A percentile compares a stretch with the other conserved stretches of the same genome.
These are phyloP conservation scores for Lupinus albus DNA, from an alignment of 306 rosid genomes.

Conservation along the genomic window DNA sequence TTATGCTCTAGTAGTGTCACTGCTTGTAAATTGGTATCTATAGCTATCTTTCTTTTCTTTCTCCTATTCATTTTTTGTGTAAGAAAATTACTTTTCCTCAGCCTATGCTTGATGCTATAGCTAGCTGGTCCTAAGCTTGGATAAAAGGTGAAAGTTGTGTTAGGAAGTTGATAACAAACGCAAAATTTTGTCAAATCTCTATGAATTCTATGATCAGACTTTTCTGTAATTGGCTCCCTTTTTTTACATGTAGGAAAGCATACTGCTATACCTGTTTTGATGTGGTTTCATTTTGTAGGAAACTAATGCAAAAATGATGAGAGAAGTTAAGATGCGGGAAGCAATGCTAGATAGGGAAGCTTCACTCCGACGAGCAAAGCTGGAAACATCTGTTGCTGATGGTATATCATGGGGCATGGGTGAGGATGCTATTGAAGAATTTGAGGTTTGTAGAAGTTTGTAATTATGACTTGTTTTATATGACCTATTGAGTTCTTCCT, in stretches of 20 bases:
- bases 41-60: neutral
- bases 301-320: conserved; percentile 53
- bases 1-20: conserved; percentile 17
- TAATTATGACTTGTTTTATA: conserved; percentile 21
- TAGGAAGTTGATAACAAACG: too few relatives aligned
- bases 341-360: conserved; percentile 76
- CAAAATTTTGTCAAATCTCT: too few relatives aligned
- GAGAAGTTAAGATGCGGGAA: conserved; percentile 69
- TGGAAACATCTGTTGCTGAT: conserved; percentile 76
- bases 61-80: neutral
- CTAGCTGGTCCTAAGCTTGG: too few relatives aligned
- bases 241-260: neutral
- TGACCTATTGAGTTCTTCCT: conserved; percentile 11
- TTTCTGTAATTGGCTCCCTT: conserved; percentile 1
- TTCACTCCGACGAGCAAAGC: conserved; percentile 85
- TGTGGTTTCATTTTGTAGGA: conserved; percentile 55
- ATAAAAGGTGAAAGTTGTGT: too few relatives aligned
- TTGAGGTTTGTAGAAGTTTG: conserved; percentile 61
- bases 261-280: conserved; percentile 6
- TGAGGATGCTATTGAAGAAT: conserved; percentile 96
- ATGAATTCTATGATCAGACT: too few relatives aligned
- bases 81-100: neutral
- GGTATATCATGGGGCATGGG: conserved; percentile 99
- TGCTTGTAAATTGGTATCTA: conserved; percentile 4
- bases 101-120: too few relatives aligned